Evolutionary conservation across 345 rosid species (phyloP).

Genomic region (Garcia nutans): DNA sequence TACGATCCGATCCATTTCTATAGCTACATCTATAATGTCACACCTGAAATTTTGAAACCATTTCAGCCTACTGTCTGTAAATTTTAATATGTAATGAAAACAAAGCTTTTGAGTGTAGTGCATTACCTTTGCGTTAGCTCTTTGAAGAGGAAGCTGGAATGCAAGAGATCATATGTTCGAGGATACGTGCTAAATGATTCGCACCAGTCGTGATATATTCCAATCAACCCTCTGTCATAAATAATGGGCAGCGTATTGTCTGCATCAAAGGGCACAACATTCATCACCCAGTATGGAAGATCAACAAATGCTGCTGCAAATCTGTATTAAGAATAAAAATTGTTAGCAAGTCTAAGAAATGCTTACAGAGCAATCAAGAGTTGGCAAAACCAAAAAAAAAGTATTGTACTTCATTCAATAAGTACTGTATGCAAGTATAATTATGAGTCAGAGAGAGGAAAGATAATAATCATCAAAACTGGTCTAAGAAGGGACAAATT

Average conservation of each 20-base stretch:
- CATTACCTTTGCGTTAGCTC: constrained; percentile 51
- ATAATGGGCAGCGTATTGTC: constrained; percentile 63
- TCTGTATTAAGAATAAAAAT: constrained; percentile 34
- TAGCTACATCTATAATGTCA: constrained; percentile 48
- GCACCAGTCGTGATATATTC: constrained; percentile 89
- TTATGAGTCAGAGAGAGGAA: no score
- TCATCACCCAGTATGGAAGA: constrained; percentile 84
- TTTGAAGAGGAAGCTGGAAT: constrained; percentile 66
- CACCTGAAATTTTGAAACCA: constrained; percentile 48
- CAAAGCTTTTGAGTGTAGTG: background rate
- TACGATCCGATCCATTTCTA: constrained; percentile 75
- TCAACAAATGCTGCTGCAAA: constrained; percentile 77
- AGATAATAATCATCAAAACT: no score
- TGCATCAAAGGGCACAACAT: constrained; percentile 66
- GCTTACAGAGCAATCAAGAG: background rate
- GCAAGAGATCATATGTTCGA: constrained; percentile 80
- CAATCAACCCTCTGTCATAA: constrained; percentile 80
- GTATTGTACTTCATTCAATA: no score
- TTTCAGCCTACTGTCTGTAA: background rate
- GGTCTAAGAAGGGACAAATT: no score
- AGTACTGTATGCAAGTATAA: no score
- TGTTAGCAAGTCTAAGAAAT: background rate
- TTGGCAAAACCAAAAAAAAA: no score
- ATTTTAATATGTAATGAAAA: background rate
- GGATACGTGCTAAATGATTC: constrained; percentile 85